Base-by-base conservation (phyloP, 257 asterid genomes). In the Fraxinus quadrangulata region DNA sequence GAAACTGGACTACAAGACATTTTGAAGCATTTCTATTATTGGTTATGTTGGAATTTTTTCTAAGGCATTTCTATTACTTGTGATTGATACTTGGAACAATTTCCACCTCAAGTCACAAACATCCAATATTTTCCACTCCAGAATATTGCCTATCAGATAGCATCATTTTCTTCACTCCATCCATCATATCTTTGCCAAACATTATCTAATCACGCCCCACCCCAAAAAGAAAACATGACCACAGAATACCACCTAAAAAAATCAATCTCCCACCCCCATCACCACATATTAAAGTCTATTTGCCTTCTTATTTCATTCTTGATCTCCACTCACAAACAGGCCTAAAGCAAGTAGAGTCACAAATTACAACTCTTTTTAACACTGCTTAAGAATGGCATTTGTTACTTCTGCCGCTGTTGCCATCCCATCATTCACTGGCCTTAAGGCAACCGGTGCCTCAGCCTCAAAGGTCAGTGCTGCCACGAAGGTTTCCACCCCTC, bases 81-180 rank as follows among this genome's bases (percentile, higher is more conserved):
- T 9, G 45, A 39, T 39, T 39, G 45, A 39, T 39, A 39, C 13
- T 4, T 9, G 13, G 13, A 39, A 6, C 21, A 71, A 45, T 81
- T 77, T 67, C 84, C 71, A 87, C 86, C 83, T 80, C 86, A 79
- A 33, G 77, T 21, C 49, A 59, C 30, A 70, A 40, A 75, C 19
- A 73, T 76, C 81, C 75, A 72, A 71, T 79, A 51, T 47, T 47
- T 19, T 67, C 89, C 92, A 88, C 90, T 75, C 86, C 71, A 79
- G 68, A 70, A 23, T 80, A 81, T 75, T 82, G 85, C 56, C 75
- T 51, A 6, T 28, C 26, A 70, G 91, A 89, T 78, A 87, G 81
- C 70, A 71, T 77, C 77, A 73, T 34, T 45, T 24, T 5, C 63
- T 75, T 63, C 77, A 75, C 39, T 37, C 42, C 42, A 37, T 6